These are phyloP conservation scores for Solanum dulcamara DNA, from an alignment of 257 asterid genomes.

Conservation along the genomic window DNA sequence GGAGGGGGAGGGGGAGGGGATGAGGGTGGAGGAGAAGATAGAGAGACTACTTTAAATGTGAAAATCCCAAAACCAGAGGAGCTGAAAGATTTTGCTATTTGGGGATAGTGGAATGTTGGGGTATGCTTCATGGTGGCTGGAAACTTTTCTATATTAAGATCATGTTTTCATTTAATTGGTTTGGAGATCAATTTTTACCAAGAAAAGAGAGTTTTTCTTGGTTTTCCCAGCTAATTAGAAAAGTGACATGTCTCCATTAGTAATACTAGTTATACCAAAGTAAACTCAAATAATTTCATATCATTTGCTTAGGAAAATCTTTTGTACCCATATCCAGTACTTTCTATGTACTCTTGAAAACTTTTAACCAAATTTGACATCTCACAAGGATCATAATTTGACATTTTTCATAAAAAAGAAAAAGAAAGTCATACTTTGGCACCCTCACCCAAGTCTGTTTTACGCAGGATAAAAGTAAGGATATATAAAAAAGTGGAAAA, in stretches of 20 bases:
- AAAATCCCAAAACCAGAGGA: background rate
- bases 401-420: background rate
- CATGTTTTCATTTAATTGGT: background rate
- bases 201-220: background rate
- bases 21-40: background rate
- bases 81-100: background rate
- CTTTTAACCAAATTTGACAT: background rate
- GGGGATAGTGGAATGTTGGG: background rate
- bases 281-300: background rate
- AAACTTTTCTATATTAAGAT: background rate
- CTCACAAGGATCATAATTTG: background rate
- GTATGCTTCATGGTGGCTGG: background rate
- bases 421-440: background rate
- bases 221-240: background rate
- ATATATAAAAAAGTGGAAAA: background rate
- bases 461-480: background rate
- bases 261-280: background rate
- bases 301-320: background rate
- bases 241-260: background rate
- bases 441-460: background rate
- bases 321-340: background rate
- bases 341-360: background rate
- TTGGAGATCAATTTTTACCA: background rate
- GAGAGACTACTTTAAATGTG: background rate
- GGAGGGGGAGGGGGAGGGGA: background rate